Percentiles rank a stretch among this genome's conserved stretches.
phyloP scores from a whole-genome alignment of 352 stramenopile species.

The Pelagophyceae sp. region DNA sequence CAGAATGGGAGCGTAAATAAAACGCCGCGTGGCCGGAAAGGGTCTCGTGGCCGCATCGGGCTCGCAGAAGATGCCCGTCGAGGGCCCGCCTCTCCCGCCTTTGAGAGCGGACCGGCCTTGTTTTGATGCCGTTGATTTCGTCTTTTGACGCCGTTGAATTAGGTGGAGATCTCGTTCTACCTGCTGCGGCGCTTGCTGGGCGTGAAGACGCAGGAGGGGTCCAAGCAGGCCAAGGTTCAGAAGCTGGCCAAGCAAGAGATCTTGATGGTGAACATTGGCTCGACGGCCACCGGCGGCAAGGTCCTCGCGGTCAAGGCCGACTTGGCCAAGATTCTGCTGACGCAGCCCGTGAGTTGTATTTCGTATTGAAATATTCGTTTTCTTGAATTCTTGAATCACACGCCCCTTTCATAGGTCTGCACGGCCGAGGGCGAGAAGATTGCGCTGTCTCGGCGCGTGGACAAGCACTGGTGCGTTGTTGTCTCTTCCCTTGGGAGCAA shows the following conservation, averaged over 20 bases:
- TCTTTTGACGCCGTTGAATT: too few relatives aligned
- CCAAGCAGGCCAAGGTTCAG: conserved; percentile 97
- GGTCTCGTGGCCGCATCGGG: too few relatives aligned
- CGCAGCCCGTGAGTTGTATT: conserved; percentile 95
- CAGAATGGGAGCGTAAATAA: too few relatives aligned
- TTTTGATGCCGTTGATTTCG: too few relatives aligned
- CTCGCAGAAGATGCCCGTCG: too few relatives aligned
- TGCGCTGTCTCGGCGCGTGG: conserved; percentile 95
- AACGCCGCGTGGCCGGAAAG: too few relatives aligned
- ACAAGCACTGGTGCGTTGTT: conserved; percentile 47
- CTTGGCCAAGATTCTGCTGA: conserved; percentile 96
- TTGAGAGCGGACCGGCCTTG: too few relatives aligned
- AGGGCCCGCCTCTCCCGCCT: too few relatives aligned
- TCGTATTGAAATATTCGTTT: too few relatives aligned
- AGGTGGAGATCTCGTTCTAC: conserved; percentile 98
- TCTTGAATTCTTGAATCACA: too few relatives aligned
- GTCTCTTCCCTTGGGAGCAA: not conserved
- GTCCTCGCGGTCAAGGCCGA: conserved; percentile 89
- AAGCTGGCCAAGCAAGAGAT: conserved; percentile 98
- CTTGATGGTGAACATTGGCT: conserved; percentile 99
- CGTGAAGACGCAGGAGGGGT: conserved; percentile 96
- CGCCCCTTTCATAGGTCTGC: too few relatives aligned
- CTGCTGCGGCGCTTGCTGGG: conserved; percentile 95
- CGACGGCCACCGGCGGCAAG: conserved; percentile 91
- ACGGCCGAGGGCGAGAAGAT: conserved; percentile 99